Evolutionary conservation across 805 yeast genomes (phyloP).

Genomic region (Wickerhamiella australiensis): DNA sequence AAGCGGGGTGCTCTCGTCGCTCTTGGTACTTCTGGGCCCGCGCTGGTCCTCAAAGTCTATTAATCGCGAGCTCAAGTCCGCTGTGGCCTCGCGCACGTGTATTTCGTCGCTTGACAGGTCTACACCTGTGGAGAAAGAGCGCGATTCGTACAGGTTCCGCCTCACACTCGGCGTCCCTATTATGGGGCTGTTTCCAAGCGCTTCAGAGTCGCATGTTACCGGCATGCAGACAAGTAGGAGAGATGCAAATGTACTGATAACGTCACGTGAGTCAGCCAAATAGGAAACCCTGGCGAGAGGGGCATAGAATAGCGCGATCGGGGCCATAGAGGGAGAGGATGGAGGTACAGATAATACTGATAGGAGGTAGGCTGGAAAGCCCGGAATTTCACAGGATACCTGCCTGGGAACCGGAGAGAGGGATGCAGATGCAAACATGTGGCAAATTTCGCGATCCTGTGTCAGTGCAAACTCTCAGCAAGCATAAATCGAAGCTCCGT

Average conservation of each 20-base stretch:
- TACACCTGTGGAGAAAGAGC: background rate
- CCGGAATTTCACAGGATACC: too few relatives aligned
- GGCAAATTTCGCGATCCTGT: too few relatives aligned
- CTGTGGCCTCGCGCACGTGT: conserved; percentile 19
- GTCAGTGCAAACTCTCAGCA: too few relatives aligned
- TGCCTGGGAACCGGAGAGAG: too few relatives aligned
- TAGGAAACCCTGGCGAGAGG: too few relatives aligned
- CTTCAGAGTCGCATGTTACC: background rate
- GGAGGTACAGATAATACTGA: too few relatives aligned
- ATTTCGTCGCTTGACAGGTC: conserved; percentile 16
- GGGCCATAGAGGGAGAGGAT: too few relatives aligned
- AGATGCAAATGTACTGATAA: conserved; percentile 6
- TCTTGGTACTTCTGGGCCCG: background rate
- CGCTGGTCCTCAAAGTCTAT: background rate
- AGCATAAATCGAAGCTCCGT: too few relatives aligned
- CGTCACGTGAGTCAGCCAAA: conserved; percentile 11
- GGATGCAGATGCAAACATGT: too few relatives aligned
- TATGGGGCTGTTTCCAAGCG: background rate
- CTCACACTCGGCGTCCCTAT: conserved; percentile 9
- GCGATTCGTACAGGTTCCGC: conserved; percentile 12
- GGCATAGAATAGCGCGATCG: too few relatives aligned
- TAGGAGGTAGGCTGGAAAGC: too few relatives aligned
- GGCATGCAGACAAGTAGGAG: background rate
- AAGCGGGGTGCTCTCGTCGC: background rate
- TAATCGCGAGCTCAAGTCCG: conserved; percentile 16